A percentile compares a stretch with the other conserved stretches of the same genome.
Conservation (phyloP, 805 yeast species). For the Kluyveromyces dobzhanskii region DNA sequence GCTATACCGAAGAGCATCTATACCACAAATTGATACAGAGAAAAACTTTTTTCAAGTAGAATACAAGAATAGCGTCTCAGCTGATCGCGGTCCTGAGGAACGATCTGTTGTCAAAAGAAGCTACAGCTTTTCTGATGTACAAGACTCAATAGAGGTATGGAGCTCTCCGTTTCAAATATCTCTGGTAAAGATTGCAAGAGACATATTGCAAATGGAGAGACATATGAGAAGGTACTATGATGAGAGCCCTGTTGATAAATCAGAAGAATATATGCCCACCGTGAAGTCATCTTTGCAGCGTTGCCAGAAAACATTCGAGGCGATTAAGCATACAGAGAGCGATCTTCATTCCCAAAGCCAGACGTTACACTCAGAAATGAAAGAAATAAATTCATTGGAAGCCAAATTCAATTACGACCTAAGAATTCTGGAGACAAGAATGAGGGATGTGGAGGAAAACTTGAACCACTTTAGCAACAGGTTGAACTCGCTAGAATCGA, state of each 20-base stretch:
- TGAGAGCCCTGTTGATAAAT: too few species aligned
- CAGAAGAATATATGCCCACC: background rate
- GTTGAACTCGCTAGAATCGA: conserved; percentile 6
- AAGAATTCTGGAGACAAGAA: conserved; percentile 47
- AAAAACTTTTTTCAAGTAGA: conserved; percentile 6
- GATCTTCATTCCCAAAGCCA: conserved; percentile 19
- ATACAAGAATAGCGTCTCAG: conserved; percentile 3
- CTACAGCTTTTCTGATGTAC: conserved; percentile 19
- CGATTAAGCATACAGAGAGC: background rate
- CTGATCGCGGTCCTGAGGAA: background rate
- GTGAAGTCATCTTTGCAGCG: background rate
- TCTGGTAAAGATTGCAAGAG: conserved; percentile 22
- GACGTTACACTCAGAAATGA: conserved; percentile 32
- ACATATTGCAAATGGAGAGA: conserved; percentile 15
- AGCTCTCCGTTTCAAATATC: conserved; percentile 26
- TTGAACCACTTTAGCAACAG: conserved; percentile 36
- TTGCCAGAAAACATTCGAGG: background rate
- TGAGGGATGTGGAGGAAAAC: conserved; percentile 61
- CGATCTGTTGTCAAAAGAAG: conserved; percentile 7
- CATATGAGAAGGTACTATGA: conserved; percentile 5
- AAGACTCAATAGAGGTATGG: conserved; percentile 23
- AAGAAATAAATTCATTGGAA: conserved; percentile 46
- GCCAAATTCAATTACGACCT: conserved; percentile 61
- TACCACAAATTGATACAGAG: conserved; percentile 10
- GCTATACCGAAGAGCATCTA: conserved; percentile 21